phyloP scores from a whole-genome alignment of 225 moss, liverwort and hornwort genomes.

The Neckera pumila region DNA sequence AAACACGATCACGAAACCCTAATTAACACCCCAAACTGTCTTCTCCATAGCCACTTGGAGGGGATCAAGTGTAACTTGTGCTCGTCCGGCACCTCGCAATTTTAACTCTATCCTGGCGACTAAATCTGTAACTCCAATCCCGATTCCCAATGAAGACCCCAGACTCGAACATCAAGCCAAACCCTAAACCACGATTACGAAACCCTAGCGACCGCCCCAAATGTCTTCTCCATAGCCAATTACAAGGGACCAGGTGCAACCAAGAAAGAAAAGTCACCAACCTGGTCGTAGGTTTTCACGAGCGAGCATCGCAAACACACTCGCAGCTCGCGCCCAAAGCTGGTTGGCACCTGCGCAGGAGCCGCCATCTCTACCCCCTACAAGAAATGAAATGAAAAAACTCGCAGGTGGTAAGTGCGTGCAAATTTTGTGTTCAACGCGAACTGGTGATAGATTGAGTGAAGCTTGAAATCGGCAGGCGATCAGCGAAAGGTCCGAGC shows the following conservation, averaged over 20 bases:
- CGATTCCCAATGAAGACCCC: not conserved
- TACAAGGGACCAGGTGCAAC: too few relatives aligned
- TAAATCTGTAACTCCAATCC: not conserved
- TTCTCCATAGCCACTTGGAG: not conserved
- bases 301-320: constrained; percentile 94
- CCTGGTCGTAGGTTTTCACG: constrained; percentile 94
- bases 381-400: not conserved
- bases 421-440: too few relatives aligned
- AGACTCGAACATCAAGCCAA: not conserved
- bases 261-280: not conserved
- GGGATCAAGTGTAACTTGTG: not conserved
- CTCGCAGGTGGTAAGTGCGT: not conserved
- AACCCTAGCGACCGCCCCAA: not conserved
- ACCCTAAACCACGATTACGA: not conserved
- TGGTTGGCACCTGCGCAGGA: constrained; percentile 82
- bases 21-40: not conserved
- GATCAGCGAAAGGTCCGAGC: not conserved
- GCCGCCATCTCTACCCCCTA: constrained; percentile 12
- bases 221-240: not conserved
- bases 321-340: constrained; percentile 90
- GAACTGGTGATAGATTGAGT: not conserved
- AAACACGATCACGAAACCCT: not conserved
- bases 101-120: not conserved
- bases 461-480: not conserved
- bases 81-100: not conserved